Evolutionary conservation across 73 alveolate species (phyloP).

Genomic region (Blepharisma stoltei): DNA sequence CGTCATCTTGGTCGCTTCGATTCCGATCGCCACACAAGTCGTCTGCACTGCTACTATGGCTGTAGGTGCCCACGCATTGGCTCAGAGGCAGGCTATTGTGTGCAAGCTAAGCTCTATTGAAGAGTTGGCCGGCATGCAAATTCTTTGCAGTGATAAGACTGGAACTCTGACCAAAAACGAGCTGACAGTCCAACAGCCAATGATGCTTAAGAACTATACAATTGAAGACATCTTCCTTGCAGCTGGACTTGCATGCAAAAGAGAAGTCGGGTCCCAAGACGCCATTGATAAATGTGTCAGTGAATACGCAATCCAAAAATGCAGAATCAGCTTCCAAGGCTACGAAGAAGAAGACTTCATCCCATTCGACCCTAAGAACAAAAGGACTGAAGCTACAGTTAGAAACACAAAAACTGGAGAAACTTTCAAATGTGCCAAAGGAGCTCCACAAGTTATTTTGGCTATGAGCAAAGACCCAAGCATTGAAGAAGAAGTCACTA

Average conservation of each 20-base stretch:
- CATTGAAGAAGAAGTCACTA: slow-evolving; percentile 24
- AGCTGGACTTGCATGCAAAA: slow-evolving; percentile 30
- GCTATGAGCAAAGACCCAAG: slow-evolving; percentile 24
- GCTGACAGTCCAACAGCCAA: slow-evolving; percentile 45
- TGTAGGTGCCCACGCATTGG: slow-evolving; percentile 55
- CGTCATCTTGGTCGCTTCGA: slow-evolving; percentile 35
- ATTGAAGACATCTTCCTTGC: slow-evolving; percentile 24
- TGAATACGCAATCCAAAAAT: slow-evolving; percentile 9
- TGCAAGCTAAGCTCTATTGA: slow-evolving; percentile 75
- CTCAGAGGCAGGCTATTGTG: slow-evolving; percentile 63
- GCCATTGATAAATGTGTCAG: slow-evolving; percentile 30
- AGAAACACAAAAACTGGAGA: slow-evolving; percentile 24
- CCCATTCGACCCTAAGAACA: slow-evolving; percentile 35
- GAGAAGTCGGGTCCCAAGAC: slow-evolving; percentile 26
- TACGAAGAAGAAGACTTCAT: slow-evolving; percentile 31
- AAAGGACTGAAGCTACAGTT: slow-evolving; percentile 32
- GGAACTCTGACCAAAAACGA: slow-evolving; percentile 68
- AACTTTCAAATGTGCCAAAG: slow-evolving; percentile 25
- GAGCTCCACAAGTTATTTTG: slow-evolving; percentile 32
- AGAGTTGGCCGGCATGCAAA: slow-evolving; percentile 75
- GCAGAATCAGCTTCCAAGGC: not conserved
- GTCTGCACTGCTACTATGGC: slow-evolving; percentile 45
- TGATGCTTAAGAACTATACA: slow-evolving; percentile 16
- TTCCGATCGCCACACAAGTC: slow-evolving; percentile 35
- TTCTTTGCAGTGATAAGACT: slow-evolving; percentile 84